Evolutionary conservation across 148 eudicot genomes (phyloP).

Genomic region (Diospyros kaki): DNA sequence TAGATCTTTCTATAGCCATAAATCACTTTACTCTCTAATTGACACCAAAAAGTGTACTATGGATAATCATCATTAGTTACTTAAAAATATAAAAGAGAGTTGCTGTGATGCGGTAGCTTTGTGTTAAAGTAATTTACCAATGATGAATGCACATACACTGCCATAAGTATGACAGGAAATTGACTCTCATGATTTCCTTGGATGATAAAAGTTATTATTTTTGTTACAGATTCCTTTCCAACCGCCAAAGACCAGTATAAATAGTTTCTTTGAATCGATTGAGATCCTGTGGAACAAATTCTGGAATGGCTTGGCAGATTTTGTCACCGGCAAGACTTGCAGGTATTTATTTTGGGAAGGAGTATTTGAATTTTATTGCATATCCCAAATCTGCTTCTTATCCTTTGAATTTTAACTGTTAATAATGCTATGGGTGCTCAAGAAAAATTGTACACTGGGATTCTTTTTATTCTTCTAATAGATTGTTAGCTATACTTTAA

Average conservation of each 20-base stretch:
- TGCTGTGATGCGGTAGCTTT: no score
- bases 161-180: neutral
- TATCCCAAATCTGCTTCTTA: neutral
- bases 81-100: no score
- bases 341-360: slow-evolving; percentile 41
- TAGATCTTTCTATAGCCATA: no score
- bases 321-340: slow-evolving; percentile 78
- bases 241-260: slow-evolving; percentile 52
- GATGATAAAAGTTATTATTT: neutral
- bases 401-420: neutral
- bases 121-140: neutral
- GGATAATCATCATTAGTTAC: no score
- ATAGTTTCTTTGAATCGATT: slow-evolving; percentile 66
- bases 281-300: slow-evolving; percentile 60
- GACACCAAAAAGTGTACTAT: no score
- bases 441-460: neutral
- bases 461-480: neutral
- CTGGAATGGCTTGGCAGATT: slow-evolving; percentile 69
- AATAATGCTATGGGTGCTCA: neutral
- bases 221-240: slow-evolving; percentile 50
- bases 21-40: no score
- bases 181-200: neutral
- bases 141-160: neutral
- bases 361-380: neutral
- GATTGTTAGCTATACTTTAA: neutral